Percentiles rank a stretch among this genome's conserved stretches.
phyloP scores from a whole-genome alignment of 495 filamentous ascomycete genomes.

The Baudoinia panamericana region DNA sequence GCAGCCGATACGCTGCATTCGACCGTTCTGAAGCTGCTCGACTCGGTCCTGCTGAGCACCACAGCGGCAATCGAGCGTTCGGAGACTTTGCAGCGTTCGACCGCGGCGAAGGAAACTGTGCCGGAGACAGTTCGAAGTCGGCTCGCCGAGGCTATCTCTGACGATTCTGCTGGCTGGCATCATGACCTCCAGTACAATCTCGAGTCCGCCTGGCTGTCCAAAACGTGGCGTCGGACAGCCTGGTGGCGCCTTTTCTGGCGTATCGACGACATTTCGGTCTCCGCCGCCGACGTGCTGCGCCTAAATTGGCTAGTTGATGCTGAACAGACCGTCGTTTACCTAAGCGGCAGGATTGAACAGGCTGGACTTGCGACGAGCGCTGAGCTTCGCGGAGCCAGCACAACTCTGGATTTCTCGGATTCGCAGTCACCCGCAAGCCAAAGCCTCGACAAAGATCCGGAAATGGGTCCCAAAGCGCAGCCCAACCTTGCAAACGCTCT shows the following conservation, averaged over 20 bases:
- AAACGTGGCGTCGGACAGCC: slow-evolving; percentile 56
- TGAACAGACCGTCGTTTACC: slow-evolving; percentile 62
- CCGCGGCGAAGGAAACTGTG: slow-evolving; percentile 26
- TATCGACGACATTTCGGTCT: slow-evolving; percentile 77
- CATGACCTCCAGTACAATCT: slow-evolving; percentile 68
- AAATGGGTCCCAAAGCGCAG: neutral
- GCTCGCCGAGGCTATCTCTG: slow-evolving; percentile 45
- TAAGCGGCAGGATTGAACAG: slow-evolving; percentile 67
- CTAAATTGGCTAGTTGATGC: slow-evolving; percentile 59
- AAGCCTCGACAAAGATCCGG: neutral
- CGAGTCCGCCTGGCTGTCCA: slow-evolving; percentile 52
- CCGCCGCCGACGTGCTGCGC: slow-evolving; percentile 62
- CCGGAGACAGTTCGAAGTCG: slow-evolving; percentile 33
- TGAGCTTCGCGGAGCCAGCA: slow-evolving; percentile 7
- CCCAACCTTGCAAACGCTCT: neutral
- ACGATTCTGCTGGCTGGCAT: slow-evolving; percentile 70
- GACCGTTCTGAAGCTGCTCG: slow-evolving; percentile 50
- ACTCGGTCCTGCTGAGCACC: slow-evolving; percentile 50
- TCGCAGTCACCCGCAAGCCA: slow-evolving; percentile 5
- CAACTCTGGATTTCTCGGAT: too few species aligned
- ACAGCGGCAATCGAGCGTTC: slow-evolving; percentile 40
- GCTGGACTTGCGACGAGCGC: slow-evolving; percentile 38
- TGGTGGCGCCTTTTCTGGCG: slow-evolving; percentile 98
- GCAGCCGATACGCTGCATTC: slow-evolving; percentile 42
- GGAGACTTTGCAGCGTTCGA: slow-evolving; percentile 33